Conservation (phyloP, 371 early-diverging fungal species). For the Phascolomyces articulosus region DNA sequence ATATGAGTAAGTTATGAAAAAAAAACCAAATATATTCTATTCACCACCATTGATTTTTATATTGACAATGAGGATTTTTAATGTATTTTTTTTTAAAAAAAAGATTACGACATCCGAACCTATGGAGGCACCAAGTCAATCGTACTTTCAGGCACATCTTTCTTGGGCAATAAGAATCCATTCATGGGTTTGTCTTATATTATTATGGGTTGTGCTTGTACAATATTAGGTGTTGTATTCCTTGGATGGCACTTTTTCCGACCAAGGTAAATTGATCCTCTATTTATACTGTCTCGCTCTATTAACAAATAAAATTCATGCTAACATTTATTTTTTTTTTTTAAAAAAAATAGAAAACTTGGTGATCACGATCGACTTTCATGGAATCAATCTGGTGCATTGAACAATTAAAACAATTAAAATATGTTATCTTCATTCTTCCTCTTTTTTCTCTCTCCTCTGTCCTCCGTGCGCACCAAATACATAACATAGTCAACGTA, state of each 20-base stretch:
- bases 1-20: conserved; percentile 47
- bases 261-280: conserved; percentile 71
- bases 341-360: conserved; percentile 61
- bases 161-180: conserved; percentile 94
- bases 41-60: too few relatives aligned
- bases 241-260: conserved; percentile 88
- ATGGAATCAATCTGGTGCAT: conserved; percentile 82
- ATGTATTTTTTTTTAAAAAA: too few relatives aligned
- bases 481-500: too few relatives aligned
- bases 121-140: conserved; percentile 95
- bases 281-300: neutral
- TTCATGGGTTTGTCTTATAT: conserved; percentile 96
- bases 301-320: too few relatives aligned
- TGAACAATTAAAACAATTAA: neutral
- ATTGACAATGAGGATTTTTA: too few relatives aligned
- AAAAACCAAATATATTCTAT: neutral
- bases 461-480: too few relatives aligned
- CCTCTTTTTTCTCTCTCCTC: too few relatives aligned
- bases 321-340: too few relatives aligned
- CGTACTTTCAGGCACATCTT: conserved; percentile 92
- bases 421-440: neutral
- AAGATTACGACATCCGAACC: conserved; percentile 80
- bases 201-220: conserved; percentile 86
- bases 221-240: conserved; percentile 86
- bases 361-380: conserved; percentile 96